Evolutionary conservation across 1,284 basidiomycete genomes (phyloP).

Genomic region (Microbotryomycetes sp.): DNA sequence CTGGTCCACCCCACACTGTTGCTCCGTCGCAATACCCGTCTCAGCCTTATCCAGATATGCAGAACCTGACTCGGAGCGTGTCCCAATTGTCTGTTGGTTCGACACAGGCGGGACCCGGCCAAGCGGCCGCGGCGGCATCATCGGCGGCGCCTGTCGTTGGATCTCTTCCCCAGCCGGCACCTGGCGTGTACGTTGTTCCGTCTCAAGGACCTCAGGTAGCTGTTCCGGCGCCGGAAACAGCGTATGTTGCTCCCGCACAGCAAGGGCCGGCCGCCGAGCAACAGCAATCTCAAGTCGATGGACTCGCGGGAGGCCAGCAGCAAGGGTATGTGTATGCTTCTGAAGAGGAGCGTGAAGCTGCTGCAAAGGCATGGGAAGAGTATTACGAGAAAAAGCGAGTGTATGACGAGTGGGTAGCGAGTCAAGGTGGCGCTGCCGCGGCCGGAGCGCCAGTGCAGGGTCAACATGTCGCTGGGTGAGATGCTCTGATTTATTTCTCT

Average conservation of each 20-base stretch:
- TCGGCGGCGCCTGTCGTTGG: background rate
- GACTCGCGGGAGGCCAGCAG: no score
- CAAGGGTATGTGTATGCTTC: background rate
- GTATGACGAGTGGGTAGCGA: conserved; percentile 22
- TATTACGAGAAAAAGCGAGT: background rate
- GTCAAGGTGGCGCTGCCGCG: conserved; percentile 38
- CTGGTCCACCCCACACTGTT: background rate
- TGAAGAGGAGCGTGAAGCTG: background rate
- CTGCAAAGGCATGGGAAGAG: background rate
- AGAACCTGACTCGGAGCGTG: background rate
- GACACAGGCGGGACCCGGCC: background rate
- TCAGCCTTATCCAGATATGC: background rate
- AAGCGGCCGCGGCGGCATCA: background rate
- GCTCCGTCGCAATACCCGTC: background rate
- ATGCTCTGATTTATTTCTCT: no score
- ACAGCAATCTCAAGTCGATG: no score
- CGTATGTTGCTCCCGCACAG: no score
- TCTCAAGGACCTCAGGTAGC: background rate
- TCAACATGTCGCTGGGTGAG: conserved; percentile 61
- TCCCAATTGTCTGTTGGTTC: background rate
- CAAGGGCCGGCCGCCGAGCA: no score
- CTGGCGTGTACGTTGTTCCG: background rate
- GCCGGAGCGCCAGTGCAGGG: conserved; percentile 48
- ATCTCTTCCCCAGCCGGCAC: background rate
- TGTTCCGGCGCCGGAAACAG: no score